Evolutionary conservation across 257 asterid species (phyloP), one percentile per base, ranked within the genome.

Genomic region (Misopates orontium): DNA sequence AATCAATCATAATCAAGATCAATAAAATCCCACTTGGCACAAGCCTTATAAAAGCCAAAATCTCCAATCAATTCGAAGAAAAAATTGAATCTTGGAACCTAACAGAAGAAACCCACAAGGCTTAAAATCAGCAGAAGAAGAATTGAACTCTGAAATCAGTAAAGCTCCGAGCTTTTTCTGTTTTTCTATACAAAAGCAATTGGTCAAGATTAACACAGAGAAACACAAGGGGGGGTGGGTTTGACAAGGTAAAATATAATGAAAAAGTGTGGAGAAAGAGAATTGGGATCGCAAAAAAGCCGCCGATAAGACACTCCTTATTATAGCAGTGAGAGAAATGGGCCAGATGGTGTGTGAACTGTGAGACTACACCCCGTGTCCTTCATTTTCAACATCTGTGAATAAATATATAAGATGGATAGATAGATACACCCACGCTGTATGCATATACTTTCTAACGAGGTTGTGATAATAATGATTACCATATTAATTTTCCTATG

Each of bases 11-110:
- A 58, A 5, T 24, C 22, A 62, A 50, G 66, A 71, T 68, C 69
- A 69, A 40, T 12, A 19, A 22, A 62, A 55, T 19, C 67, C 70
- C 64, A 56, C 64, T 61, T 6, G 15, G 20, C 71, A 50, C 4
- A 66, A 39, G 39, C 53, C 64, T 56, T 7, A 60, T 24, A 57
- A 48, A 66, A 52, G 25, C 61, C 40, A 36, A 40, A 74, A 47
- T 45, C 73, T 62, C 52, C 75, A 32, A 69, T 19, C 54, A 76
- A 75, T 50, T 60, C 32, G 66, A 63, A 56, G 68, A 45, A 67
- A 66, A 49, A 76, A 52, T 9, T 39, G 51, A 67, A 71, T 64
- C 69, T 18, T 56, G 69, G 51, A 66, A 23, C 39, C 52, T 62
- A 53, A 48, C n/a, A 62, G 72, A 73, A 64, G 52, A 70, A 75